These are phyloP conservation scores for Melastoma malabathricum DNA, from an alignment of 345 rosid genomes.

Conservation along the genomic window DNA sequence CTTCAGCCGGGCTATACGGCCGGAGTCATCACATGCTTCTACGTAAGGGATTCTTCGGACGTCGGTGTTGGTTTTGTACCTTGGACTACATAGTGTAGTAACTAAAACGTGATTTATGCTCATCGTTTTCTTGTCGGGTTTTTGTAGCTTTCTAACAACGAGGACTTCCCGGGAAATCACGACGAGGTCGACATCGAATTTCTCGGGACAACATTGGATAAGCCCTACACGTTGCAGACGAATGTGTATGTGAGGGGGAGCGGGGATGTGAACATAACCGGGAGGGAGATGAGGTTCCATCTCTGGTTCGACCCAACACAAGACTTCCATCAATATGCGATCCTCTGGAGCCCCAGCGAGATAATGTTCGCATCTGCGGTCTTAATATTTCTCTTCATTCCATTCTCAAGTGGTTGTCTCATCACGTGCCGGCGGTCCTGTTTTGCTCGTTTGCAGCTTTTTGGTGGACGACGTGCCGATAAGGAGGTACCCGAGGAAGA, in stretches of 20 bases:
- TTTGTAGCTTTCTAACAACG: constrained; percentile 80
- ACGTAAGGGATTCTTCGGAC: constrained; percentile 68
- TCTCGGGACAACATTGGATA: constrained; percentile 85
- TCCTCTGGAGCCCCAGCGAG: constrained; percentile 82
- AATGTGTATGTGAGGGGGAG: constrained; percentile 92
- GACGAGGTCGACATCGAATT: constrained; percentile 97
- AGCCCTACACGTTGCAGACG: constrained; percentile 88
- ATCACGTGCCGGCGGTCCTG: too few relatives aligned
- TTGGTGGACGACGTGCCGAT: constrained; percentile 90
- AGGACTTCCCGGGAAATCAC: constrained; percentile 78
- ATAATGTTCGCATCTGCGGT: too few relatives aligned
- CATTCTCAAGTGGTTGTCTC: too few relatives aligned
- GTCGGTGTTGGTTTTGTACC: too few relatives aligned
- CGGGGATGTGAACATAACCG: constrained; percentile 80
- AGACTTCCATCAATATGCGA: constrained; percentile 76
- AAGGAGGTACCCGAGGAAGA: constrained; percentile 80
- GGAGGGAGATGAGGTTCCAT: constrained; percentile 87
- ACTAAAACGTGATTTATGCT: too few relatives aligned
- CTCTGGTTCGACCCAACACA: constrained; percentile 93
- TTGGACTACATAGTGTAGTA: too few relatives aligned
- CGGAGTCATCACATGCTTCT: constrained; percentile 87
- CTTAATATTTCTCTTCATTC: too few relatives aligned
- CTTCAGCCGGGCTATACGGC: constrained; percentile 93
- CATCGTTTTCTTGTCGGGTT: too few relatives aligned
- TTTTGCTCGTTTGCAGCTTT: constrained; percentile 29